phyloP scores from a whole-genome alignment of 2,329 filamentous ascomycete species.

The Nigrospora sphaerica region DNA sequence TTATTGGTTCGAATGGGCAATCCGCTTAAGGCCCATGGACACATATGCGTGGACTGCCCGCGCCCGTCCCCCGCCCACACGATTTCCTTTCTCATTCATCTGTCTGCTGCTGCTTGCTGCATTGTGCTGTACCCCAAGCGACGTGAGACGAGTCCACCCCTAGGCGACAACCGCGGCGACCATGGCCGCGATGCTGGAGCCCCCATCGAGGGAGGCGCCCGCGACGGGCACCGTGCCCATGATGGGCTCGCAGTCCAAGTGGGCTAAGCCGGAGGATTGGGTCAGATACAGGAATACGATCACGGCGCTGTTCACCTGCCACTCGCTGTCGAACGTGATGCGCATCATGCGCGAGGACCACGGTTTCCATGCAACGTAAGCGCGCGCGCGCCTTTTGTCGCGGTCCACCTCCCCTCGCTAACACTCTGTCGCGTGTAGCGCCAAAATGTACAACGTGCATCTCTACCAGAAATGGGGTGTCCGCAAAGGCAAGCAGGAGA shows the following conservation, averaged over 20 bases:
- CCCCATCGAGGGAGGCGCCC: neutral
- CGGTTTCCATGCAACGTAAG: slow-evolving; percentile 7
- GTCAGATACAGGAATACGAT: slow-evolving; percentile 3
- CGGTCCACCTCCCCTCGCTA: too few species aligned
- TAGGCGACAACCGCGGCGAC: neutral
- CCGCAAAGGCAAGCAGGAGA: slow-evolving; percentile 1
- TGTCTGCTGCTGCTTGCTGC: too few species aligned
- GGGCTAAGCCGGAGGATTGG: slow-evolving; percentile 6
- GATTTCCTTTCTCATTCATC: too few species aligned
- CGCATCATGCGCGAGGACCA: slow-evolving; percentile 7
- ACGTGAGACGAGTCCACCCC: too few species aligned
- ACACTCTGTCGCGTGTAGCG: too few species aligned
- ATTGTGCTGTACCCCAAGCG: too few species aligned
- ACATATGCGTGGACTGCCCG: too few species aligned
- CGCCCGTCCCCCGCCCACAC: too few species aligned
- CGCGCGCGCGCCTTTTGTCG: neutral
- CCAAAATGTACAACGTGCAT: slow-evolving; percentile 7
- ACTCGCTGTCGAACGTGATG: slow-evolving; percentile 6
- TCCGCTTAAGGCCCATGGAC: too few species aligned
- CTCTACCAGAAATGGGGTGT: slow-evolving; percentile 7
- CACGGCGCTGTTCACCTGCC: slow-evolving; percentile 4
- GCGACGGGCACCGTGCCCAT: neutral
- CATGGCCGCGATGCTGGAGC: too few species aligned
- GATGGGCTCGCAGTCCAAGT: neutral
- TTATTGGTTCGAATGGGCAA: too few species aligned